Conservation (phyloP, 768 basidiomycete species). For the Hydnum rufescens region DNA sequence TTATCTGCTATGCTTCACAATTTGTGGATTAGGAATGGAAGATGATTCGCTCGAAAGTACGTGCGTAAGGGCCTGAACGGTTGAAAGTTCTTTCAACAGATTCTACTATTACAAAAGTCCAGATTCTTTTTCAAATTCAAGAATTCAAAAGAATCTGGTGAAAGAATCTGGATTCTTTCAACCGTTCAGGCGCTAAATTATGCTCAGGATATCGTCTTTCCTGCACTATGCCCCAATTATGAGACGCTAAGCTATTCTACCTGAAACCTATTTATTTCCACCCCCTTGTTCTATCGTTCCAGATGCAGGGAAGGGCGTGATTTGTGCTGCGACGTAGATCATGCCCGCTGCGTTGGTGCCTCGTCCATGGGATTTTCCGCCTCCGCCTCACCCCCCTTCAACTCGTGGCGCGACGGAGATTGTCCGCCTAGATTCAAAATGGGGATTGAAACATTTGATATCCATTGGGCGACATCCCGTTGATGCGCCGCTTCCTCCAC, state of each 20-base stretch:
- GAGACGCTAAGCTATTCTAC: neutral
- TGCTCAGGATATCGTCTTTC: too few species aligned
- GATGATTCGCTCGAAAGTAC: constrained; percentile 26
- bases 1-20: constrained; percentile 63
- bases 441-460: too few species aligned
- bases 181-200: too few species aligned
- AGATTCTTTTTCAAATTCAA: too few species aligned
- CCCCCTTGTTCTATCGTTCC: constrained; percentile 15
- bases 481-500: too few species aligned
- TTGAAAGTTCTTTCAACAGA: neutral
- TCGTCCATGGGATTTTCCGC: constrained; percentile 59
- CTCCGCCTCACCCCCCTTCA: constrained; percentile 18
- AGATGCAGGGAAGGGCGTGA: constrained; percentile 55
- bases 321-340: constrained; percentile 79
- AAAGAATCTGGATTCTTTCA: too few species aligned
- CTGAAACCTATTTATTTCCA: neutral
- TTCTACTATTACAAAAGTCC: too few species aligned
- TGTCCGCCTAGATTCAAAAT: too few species aligned
- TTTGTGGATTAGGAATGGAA: constrained; percentile 61
- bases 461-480: too few species aligned
- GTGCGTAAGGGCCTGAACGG: neutral
- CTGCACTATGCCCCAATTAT: too few species aligned
- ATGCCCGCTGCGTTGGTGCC: constrained; percentile 57
- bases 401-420: too few species aligned
- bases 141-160: too few species aligned